A percentile compares a stretch with the other conserved stretches of the same genome.
Evolutionary conservation across 2,329 filamentous ascomycete species (phyloP).

Genomic region (Elsinoe australis): DNA sequence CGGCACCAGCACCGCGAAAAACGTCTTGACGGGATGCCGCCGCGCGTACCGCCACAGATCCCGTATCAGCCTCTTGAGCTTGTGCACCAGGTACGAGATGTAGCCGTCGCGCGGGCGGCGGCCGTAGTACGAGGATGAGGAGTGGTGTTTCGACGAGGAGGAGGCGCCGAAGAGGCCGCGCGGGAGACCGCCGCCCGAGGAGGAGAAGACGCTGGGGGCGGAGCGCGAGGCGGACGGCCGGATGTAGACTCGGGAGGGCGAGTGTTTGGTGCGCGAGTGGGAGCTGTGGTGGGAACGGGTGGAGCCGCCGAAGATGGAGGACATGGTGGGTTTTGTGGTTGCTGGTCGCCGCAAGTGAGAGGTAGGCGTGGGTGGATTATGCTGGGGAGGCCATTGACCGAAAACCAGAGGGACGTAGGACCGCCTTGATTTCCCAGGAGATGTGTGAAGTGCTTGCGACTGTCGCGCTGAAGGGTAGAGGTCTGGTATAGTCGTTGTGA

Average conservation of each 20-base stretch:
- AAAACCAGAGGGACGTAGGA: neutral
- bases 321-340: slow-evolving; percentile 9
- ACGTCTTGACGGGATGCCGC: slow-evolving; percentile 76
- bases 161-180: slow-evolving; percentile 15
- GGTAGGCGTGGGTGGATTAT: neutral
- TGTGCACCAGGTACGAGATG: slow-evolving; percentile 62
- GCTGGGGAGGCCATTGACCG: neutral
- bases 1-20: slow-evolving; percentile 82
- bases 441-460: no score
- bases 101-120: slow-evolving; percentile 71
- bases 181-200: neutral
- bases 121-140: slow-evolving; percentile 65
- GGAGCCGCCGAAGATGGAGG: slow-evolving; percentile 14
- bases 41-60: slow-evolving; percentile 76
- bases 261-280: slow-evolving; percentile 8
- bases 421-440: no score
- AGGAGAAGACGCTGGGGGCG: slow-evolving; percentile 9
- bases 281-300: slow-evolving; percentile 5
- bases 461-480: no score
- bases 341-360: neutral
- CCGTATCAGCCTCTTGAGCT: slow-evolving; percentile 70
- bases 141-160: slow-evolving; percentile 14
- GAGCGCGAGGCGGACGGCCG: slow-evolving; percentile 16
- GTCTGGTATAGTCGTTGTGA: slow-evolving; percentile 1
- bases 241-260: slow-evolving; percentile 13